Conservation (phyloP, 202 grass and related monocot genomes). For the Schoenoplectus tabernaemontani region DNA sequence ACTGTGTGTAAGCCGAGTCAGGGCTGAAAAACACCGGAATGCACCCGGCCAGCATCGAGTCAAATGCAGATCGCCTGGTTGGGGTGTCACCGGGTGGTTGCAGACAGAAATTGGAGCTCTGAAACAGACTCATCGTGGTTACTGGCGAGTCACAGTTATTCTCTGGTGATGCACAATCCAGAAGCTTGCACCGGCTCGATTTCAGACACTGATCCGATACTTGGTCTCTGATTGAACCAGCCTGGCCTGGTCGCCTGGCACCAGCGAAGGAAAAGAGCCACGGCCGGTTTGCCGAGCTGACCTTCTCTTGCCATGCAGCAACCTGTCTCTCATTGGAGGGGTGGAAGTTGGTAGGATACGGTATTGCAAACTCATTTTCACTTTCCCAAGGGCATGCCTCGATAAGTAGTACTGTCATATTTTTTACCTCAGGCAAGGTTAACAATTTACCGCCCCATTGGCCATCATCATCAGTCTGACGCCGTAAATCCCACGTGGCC, state of each 20-base stretch:
- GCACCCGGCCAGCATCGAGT: slow-evolving; percentile 25
- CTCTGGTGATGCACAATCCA: slow-evolving; percentile 3
- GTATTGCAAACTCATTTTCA: slow-evolving; percentile 24
- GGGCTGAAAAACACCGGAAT: slow-evolving; percentile 22
- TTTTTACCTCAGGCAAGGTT: slow-evolving; percentile 20
- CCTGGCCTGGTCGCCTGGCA: slow-evolving; percentile 8
- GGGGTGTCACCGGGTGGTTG: slow-evolving; percentile 1
- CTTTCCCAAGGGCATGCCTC: slow-evolving; percentile 7
- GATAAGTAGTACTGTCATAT: slow-evolving; percentile 26
- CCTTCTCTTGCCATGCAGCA: neutral
- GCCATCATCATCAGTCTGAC: neutral
- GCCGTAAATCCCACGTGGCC: slow-evolving; percentile 27
- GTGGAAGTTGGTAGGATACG: slow-evolving; percentile 23
- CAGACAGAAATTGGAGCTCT: slow-evolving; percentile 20
- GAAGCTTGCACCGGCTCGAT: slow-evolving; percentile 4
- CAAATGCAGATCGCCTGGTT: slow-evolving; percentile 20
- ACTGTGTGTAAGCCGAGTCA: slow-evolving; percentile 21
- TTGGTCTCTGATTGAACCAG: slow-evolving; percentile 12
- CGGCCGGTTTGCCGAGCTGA: slow-evolving; percentile 8
- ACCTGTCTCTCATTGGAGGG: slow-evolving; percentile 19
- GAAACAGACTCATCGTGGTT: slow-evolving; percentile 19
- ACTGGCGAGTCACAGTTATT: slow-evolving; percentile 12
- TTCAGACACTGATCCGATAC: slow-evolving; percentile 18
- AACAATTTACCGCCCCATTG: slow-evolving; percentile 25
- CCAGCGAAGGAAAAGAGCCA: slow-evolving; percentile 25